Evolutionary conservation across 2,329 filamentous ascomycete species (phyloP).

Genomic region (Clonostachys sp.): DNA sequence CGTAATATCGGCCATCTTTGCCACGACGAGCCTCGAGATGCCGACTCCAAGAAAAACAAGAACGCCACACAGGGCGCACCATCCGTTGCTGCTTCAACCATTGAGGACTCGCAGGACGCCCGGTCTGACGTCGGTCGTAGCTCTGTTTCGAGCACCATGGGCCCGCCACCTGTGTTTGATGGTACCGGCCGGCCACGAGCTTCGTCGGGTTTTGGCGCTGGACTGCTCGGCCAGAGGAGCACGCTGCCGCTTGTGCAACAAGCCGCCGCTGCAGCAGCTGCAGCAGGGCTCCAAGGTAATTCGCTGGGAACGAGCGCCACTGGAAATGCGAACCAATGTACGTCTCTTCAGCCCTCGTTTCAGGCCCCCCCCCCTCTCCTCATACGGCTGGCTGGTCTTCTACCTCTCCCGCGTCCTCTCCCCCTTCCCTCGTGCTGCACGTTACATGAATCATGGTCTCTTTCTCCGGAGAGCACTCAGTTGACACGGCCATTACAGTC

Average conservation of each 20-base stretch:
- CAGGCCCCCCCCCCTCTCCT: not conserved
- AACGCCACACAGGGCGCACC: slow-evolving; percentile 42
- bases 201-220: slow-evolving; percentile 34
- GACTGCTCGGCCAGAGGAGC: slow-evolving; percentile 42
- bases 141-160: slow-evolving; percentile 54
- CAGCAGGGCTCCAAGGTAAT: slow-evolving; percentile 62
- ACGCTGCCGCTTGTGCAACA: slow-evolving; percentile 69
- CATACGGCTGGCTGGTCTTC: not conserved
- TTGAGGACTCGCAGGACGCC: slow-evolving; percentile 21
- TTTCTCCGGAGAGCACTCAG: slow-evolving; percentile 7
- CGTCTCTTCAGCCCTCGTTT: slow-evolving; percentile 31
- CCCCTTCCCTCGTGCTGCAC: not conserved
- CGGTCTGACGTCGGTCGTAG: slow-evolving; percentile 43
- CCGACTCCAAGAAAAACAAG: slow-evolving; percentile 75
- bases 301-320: slow-evolving; percentile 41
- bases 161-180: slow-evolving; percentile 32
- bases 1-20: slow-evolving; percentile 97
- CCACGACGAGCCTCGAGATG: slow-evolving; percentile 93
- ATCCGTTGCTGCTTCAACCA: too few relatives aligned
- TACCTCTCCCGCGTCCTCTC: not conserved
- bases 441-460: slow-evolving; percentile 6
- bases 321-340: slow-evolving; percentile 70
- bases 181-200: slow-evolving; percentile 20
- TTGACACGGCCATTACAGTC: slow-evolving; percentile 44
- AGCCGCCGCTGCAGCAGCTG: slow-evolving; percentile 59